A percentile compares a stretch with the other conserved stretches of the same genome.
Evolutionary conservation across 192 early-diverging fungal genomes (phyloP).

Genomic region (Gonapodya prolifera): DNA sequence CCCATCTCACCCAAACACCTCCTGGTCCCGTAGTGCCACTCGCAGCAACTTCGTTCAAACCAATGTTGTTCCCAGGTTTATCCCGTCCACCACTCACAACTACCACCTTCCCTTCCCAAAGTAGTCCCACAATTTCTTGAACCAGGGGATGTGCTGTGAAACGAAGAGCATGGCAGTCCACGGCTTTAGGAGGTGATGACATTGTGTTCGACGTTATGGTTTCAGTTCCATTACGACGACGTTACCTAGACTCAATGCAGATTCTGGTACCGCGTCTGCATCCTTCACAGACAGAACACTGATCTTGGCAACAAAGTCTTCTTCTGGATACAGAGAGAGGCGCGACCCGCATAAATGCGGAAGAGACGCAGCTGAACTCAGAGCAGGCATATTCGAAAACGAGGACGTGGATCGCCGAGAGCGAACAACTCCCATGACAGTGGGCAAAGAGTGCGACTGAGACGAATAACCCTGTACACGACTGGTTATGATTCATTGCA

Average conservation of each 20-base stretch:
- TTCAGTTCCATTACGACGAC: no score
- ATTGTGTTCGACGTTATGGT: no score
- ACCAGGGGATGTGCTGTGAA: background rate
- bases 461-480: background rate
- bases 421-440: background rate
- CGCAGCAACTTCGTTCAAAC: background rate
- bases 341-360: background rate
- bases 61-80: background rate
- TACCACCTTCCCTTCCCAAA: background rate
- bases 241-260: background rate
- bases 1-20: background rate
- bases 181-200: no score
- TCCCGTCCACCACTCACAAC: background rate
- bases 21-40: background rate
- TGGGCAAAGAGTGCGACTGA: no score
- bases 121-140: background rate
- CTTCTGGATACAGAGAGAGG: background rate
- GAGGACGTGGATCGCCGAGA: background rate
- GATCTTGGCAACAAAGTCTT: background rate
- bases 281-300: background rate
- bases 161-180: background rate
- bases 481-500: background rate
- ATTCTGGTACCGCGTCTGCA: background rate
- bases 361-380: background rate
- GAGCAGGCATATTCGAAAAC: background rate